phyloP scores from a whole-genome alignment of 352 stramenopile species.

The Phytophthora fragariaefolia region DNA sequence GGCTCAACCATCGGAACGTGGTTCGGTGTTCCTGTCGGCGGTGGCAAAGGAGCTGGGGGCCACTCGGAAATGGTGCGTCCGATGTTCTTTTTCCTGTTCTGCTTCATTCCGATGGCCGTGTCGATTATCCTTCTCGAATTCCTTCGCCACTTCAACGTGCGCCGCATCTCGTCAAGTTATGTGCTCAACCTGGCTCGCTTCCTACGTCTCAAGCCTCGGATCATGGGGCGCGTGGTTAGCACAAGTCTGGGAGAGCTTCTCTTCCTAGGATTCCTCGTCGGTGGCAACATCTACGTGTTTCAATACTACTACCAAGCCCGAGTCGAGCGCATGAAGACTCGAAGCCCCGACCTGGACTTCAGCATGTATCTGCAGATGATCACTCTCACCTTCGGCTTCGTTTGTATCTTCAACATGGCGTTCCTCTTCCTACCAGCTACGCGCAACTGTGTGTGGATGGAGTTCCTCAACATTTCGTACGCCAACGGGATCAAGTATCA shows the following conservation, averaged over 20 bases:
- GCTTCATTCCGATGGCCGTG: slow-evolving; percentile 45
- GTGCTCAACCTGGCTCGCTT: slow-evolving; percentile 35
- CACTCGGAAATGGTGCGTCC: slow-evolving; percentile 56
- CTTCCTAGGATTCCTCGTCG: slow-evolving; percentile 31
- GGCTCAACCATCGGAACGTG: slow-evolving; percentile 27
- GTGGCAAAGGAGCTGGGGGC: slow-evolving; percentile 20
- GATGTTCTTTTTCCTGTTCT: slow-evolving; percentile 61
- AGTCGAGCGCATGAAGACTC: slow-evolving; percentile 14
- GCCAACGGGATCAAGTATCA: slow-evolving; percentile 64
- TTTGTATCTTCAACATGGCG: slow-evolving; percentile 53
- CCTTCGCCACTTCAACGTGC: slow-evolving; percentile 45
- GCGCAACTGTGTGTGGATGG: slow-evolving; percentile 61
- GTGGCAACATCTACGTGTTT: slow-evolving; percentile 44
- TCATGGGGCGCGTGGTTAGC: slow-evolving; percentile 41
- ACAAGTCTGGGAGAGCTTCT: slow-evolving; percentile 40
- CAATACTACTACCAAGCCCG: slow-evolving; percentile 20
- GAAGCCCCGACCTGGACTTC: slow-evolving; percentile 14
- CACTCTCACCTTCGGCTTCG: slow-evolving; percentile 41
- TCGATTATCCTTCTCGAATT: slow-evolving; percentile 49
- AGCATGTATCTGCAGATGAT: slow-evolving; percentile 39
- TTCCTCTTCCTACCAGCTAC: slow-evolving; percentile 56
- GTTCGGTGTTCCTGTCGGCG: slow-evolving; percentile 34
- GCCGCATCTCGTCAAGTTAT: slow-evolving; percentile 34
- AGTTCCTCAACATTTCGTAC: slow-evolving; percentile 65
- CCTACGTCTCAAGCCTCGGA: slow-evolving; percentile 48